Evolutionary conservation across 805 yeast genomes (phyloP), one percentile per base, ranked within the genome.

Genomic region (Zygotorulaspora sp.): DNA sequence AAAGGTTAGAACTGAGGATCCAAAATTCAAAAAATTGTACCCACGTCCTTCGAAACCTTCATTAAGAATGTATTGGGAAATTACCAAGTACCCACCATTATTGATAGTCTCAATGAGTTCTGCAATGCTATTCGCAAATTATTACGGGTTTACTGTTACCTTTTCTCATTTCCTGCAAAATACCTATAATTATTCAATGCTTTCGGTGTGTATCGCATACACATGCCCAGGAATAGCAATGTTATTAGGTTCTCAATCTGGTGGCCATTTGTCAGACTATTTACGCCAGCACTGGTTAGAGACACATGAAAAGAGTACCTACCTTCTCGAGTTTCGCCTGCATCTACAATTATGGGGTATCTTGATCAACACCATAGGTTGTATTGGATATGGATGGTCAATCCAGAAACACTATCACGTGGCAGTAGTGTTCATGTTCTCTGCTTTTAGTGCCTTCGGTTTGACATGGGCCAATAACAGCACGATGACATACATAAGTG

Each of bases 381-480:
- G 73, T 13, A 43, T 73, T 13, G 71, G 75, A 0, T 75, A 71
- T 48, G 80, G 80, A 0, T 75, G 80, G 80, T 56, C 74, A 20
- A 58, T 68, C 21, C 59, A 72, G 11, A 59, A 56, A 24, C 61
- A 62, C 9, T 60, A 61, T 12, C 69, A 62, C 35, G 58, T 71
- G 22, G 66, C 55, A 0, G 44, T 67, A 5, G 62, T 73, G 3
- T 66, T 71, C 36, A 61, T 71, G 4, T 69, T 70, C 42, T 55
- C 72, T 0, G 73, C 71, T 41, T 49, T 74, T 4, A 60, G 62
- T 20, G 77, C 78, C 0, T 71, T 72, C 48, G 79, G 80, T 1
- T 65, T 74, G 65, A 71, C 79, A 0, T 75, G 78, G 72, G 71
- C 73, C 20, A 72, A 74, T 42, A 71, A 72, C 14, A 67, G 74